phyloP scores from a whole-genome alignment of 2,329 filamentous ascomycete species.

The Monosporascus sp. region DNA sequence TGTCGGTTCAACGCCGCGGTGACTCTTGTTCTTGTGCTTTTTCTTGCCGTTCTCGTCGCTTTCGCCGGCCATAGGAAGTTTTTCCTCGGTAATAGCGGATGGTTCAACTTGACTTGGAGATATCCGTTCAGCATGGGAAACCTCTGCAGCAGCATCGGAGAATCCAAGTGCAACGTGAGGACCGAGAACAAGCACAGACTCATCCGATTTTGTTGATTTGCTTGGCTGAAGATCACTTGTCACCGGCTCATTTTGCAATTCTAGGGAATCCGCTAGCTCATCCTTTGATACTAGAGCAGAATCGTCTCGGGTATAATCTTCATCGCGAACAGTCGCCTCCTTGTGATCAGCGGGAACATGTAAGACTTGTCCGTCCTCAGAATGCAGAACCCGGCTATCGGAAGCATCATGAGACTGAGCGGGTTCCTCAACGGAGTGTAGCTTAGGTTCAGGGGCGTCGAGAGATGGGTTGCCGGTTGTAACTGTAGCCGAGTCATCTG shows the following conservation, averaged over 20 bases:
- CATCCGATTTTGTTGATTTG: background rate
- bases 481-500: background rate
- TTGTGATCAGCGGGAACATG: background rate
- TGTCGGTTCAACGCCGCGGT: background rate
- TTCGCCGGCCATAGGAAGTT: conserved; percentile 15
- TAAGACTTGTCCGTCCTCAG: conserved; percentile 1
- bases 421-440: background rate
- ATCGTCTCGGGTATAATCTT: background rate
- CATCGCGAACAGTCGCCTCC: background rate
- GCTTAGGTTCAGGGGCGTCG: background rate
- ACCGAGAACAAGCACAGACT: background rate
- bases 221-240: background rate
- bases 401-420: conserved; percentile 3
- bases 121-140: conserved; percentile 2
- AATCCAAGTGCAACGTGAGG: too few relatives aligned
- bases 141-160: background rate
- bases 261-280: conserved; percentile 11
- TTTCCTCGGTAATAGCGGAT: conserved; percentile 11
- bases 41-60: conserved; percentile 19
- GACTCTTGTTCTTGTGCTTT: background rate
- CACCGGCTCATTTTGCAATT: conserved; percentile 8
- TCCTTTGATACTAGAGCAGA: conserved; percentile 4
- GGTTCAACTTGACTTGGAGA: conserved; percentile 10
- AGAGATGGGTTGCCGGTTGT: background rate
- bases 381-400: background rate